These are phyloP conservation scores for Colletotrichum cereale DNA, from an alignment of 2,329 filamentous ascomycete species.

Conservation along the genomic window DNA sequence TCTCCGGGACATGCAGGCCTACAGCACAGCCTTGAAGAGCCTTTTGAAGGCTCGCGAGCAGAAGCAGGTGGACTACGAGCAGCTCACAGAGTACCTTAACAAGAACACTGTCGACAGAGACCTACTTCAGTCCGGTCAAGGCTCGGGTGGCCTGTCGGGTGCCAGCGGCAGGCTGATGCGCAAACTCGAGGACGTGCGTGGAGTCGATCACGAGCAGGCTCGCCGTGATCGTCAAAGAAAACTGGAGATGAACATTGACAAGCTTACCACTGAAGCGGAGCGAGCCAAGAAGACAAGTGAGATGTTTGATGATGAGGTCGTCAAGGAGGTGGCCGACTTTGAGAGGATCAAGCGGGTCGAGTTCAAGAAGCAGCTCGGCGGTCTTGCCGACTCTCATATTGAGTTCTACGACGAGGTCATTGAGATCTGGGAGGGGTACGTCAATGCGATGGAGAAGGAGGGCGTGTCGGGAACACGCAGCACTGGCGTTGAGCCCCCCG, in stretches of 20 bases:
- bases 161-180: slow-evolving; percentile 89
- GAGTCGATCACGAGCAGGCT: slow-evolving; percentile 94
- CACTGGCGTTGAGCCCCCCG: slow-evolving; percentile 37
- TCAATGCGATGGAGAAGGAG: slow-evolving; percentile 87
- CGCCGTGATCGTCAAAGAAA: slow-evolving; percentile 89
- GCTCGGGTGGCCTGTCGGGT: slow-evolving; percentile 70
- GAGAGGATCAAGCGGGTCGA: slow-evolving; percentile 96
- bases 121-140: slow-evolving; percentile 74
- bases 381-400: slow-evolving; percentile 86
- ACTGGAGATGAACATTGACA: slow-evolving; percentile 91
- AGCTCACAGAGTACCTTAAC: slow-evolving; percentile 93
- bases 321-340: slow-evolving; percentile 93
- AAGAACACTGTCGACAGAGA: slow-evolving; percentile 92
- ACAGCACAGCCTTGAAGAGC: slow-evolving; percentile 86
- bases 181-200: slow-evolving; percentile 96
- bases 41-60: slow-evolving; percentile 94
- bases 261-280: slow-evolving; percentile 90
- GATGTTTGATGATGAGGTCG: slow-evolving; percentile 95
- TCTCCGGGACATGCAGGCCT: slow-evolving; percentile 94
- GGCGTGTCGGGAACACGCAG: slow-evolving; percentile 48
- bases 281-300: slow-evolving; percentile 87
- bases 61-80: slow-evolving; percentile 98
- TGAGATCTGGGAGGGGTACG: slow-evolving; percentile 88
- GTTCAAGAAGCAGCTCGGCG: slow-evolving; percentile 88
- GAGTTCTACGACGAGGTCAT: slow-evolving; percentile 86